Conservation (phyloP, 202 grass and related monocot genomes). For the Schoenoplectus tabernaemontani region DNA sequence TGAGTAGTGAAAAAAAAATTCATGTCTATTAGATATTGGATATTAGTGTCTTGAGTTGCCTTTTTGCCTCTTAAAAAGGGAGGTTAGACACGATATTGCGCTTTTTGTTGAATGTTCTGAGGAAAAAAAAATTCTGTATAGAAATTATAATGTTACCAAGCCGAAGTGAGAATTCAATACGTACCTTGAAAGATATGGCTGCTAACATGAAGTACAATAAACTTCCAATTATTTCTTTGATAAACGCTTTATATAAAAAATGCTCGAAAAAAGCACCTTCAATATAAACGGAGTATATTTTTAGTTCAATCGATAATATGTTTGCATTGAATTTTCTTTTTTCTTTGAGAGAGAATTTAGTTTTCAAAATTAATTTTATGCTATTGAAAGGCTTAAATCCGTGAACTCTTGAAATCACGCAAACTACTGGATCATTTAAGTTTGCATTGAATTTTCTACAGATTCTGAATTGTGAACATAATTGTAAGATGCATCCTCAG, state of each 20-base stretch:
- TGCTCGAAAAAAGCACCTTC: not conserved
- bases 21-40: not conserved
- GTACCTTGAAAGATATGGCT: not conserved
- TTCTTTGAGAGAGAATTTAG: too few species aligned
- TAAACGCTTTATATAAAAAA: not conserved
- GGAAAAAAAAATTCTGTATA: too few species aligned
- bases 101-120: not conserved
- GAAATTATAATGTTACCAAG: not conserved
- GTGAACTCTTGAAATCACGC: too few species aligned
- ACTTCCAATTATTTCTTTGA: not conserved
- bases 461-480: too few species aligned
- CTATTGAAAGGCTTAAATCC: too few species aligned
- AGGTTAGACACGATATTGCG: not conserved
- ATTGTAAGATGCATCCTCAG: too few species aligned
- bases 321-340: not conserved
- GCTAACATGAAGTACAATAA: not conserved
- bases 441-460: too few species aligned
- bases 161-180: not conserved
- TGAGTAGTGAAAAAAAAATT: not conserved
- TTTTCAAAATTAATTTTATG: too few species aligned
- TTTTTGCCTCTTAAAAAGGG: too few species aligned
- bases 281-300: not conserved
- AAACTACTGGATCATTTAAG: too few species aligned
- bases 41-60: not conserved
- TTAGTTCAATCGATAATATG: not conserved